Percentiles rank a stretch among this genome's conserved stretches.
Conservation (phyloP, 768 basidiomycete species). For the Leucocoprinus leucothites region DNA sequence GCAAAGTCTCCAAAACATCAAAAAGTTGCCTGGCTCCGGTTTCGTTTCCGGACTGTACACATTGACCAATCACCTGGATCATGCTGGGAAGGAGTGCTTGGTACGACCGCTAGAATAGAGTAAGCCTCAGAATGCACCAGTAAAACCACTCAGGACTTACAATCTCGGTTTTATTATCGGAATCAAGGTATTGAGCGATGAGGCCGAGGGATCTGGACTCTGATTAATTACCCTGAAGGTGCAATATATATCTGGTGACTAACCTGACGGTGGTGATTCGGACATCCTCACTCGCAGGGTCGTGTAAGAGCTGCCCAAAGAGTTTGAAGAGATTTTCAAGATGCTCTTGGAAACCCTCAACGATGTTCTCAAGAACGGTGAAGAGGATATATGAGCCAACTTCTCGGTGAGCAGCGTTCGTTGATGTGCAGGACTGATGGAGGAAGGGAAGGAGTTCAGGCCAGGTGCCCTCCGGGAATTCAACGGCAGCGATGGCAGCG, state of each 20-base stretch:
- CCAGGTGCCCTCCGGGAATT: slow-evolving; percentile 81
- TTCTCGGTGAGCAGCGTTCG: slow-evolving; percentile 77
- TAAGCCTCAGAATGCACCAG: background rate
- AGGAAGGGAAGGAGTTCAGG: slow-evolving; percentile 86
- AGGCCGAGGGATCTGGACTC: slow-evolving; percentile 74
- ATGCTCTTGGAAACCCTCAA: slow-evolving; percentile 83
- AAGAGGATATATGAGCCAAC: slow-evolving; percentile 87
- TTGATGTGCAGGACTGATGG: slow-evolving; percentile 68
- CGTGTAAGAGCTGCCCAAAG: slow-evolving; percentile 67
- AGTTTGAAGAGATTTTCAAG: slow-evolving; percentile 74
- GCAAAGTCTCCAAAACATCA: slow-evolving; percentile 93
- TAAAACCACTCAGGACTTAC: slow-evolving; percentile 39
- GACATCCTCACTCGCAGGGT: slow-evolving; percentile 87
- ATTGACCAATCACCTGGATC: slow-evolving; percentile 84
- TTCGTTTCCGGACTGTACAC: slow-evolving; percentile 78
- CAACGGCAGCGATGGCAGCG: slow-evolving; percentile 87
- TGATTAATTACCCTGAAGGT: slow-evolving; percentile 8
- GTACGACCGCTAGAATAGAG: slow-evolving; percentile 65
- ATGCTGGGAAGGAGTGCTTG: slow-evolving; percentile 84
- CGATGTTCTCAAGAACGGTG: slow-evolving; percentile 88
- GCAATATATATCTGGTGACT: slow-evolving; percentile 15
- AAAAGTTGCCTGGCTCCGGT: slow-evolving; percentile 83
- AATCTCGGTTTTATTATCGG: slow-evolving; percentile 83
- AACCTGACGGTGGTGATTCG: slow-evolving; percentile 86
- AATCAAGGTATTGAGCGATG: slow-evolving; percentile 89